Evolutionary conservation across 75 land plant genomes (phyloP).

Genomic region (Chamaecyparis obtusa): DNA sequence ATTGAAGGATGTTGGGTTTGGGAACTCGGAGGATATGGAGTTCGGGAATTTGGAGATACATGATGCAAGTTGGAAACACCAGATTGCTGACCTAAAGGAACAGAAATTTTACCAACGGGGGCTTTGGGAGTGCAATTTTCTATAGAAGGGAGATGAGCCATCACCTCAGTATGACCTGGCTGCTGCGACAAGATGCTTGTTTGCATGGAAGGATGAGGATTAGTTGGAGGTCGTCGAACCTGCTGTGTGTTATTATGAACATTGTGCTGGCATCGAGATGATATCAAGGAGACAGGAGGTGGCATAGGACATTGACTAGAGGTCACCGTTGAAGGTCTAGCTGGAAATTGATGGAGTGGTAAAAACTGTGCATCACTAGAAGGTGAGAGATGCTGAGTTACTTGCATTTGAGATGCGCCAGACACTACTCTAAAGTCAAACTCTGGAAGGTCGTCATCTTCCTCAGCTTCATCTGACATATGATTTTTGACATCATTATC

Average conservation of each 20-base stretch:
- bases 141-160: not conserved
- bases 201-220: conserved; percentile 2
- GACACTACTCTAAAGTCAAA: conserved; percentile 53
- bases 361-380: not conserved
- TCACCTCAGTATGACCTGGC: not conserved
- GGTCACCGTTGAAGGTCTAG: not conserved
- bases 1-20: not conserved
- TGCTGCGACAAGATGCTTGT: not conserved
- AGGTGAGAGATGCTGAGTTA: not conserved
- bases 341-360: conserved; percentile 1
- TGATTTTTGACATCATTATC: not conserved
- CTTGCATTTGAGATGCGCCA: conserved; percentile 10
- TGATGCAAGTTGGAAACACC: not conserved
- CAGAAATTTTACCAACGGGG: not conserved
- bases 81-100: not conserved
- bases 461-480: conserved; percentile 14
- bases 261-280: not conserved
- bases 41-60: not conserved
- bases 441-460: conserved; percentile 78
- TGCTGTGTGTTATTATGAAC: not conserved
- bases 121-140: not conserved
- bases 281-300: not conserved
- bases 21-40: not conserved
- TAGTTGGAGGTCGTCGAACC: not conserved
- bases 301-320: not conserved